Percentiles rank a stretch among this genome's conserved stretches.
phyloP scores from a whole-genome alignment of 1,284 basidiomycete species.

The Xanthoconium separans region DNA sequence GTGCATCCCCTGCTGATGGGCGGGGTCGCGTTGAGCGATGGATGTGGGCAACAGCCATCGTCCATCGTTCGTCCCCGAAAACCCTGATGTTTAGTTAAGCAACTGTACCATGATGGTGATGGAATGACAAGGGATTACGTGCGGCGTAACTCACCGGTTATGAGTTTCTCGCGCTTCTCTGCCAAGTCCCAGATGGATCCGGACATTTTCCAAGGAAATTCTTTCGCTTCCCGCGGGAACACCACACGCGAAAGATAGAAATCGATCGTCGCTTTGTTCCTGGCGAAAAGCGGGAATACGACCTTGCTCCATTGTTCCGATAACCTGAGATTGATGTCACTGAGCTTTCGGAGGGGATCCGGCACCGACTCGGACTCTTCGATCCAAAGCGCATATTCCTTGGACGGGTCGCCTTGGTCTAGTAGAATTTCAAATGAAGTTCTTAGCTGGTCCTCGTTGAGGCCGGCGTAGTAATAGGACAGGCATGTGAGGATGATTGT shows the following conservation, averaged over 20 bases:
- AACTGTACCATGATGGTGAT: not conserved
- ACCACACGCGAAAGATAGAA: too few species aligned
- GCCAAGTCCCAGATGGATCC: not conserved
- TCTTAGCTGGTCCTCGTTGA: not conserved
- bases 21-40: too few species aligned
- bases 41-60: too few species aligned
- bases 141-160: not conserved
- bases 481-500: not conserved
- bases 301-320: not conserved
- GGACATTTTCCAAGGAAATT: not conserved
- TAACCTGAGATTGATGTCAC: not conserved
- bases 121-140: too few species aligned
- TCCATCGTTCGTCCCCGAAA: not conserved
- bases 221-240: conserved; percentile 1
- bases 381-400: not conserved
- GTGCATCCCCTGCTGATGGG: not conserved
- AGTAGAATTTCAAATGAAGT: not conserved
- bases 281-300: not conserved
- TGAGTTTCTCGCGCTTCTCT: not conserved
- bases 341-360: not conserved
- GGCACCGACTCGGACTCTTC: not conserved
- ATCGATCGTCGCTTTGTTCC: not conserved
- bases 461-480: not conserved
- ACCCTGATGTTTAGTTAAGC: not conserved
- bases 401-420: not conserved